Evolutionary conservation across 2,329 filamentous ascomycete genomes (phyloP).

Genomic region (Chaetomium olivaceum): DNA sequence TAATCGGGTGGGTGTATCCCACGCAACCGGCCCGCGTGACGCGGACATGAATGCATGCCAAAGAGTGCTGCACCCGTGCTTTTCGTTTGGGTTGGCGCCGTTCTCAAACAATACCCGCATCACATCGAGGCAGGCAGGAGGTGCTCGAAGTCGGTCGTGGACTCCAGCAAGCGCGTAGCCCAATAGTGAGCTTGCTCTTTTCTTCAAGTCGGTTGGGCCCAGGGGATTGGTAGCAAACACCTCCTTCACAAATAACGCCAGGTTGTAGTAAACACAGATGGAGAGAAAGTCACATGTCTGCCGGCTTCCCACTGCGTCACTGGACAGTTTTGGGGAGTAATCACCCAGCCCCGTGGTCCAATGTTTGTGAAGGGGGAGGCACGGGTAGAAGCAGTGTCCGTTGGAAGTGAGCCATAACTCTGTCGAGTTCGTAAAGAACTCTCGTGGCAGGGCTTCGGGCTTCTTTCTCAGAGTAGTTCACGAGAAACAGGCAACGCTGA

Average conservation of each 20-base stretch:
- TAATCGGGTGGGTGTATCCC: neutral
- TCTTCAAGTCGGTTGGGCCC: too few relatives aligned
- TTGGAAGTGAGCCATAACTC: neutral
- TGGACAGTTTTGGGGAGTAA: neutral
- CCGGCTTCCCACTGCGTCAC: neutral
- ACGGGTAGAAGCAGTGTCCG: neutral
- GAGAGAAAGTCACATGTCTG: neutral
- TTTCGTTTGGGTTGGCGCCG: neutral
- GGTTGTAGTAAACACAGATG: neutral
- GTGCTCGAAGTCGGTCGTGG: too few relatives aligned
- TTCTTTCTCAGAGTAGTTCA: neutral
- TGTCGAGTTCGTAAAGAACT: neutral
- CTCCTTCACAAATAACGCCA: neutral
- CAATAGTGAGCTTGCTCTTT: neutral
- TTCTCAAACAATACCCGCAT: neutral
- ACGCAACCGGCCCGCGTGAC: too few relatives aligned
- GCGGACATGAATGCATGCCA: neutral
- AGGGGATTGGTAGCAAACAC: neutral
- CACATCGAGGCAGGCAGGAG: too few relatives aligned
- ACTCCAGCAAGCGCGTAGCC: neutral
- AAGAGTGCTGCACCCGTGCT: neutral
- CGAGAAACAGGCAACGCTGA: neutral
- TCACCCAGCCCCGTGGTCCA: neutral
- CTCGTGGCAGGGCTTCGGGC: neutral
- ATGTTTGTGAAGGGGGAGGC: neutral